A percentile compares a stretch with the other conserved stretches of the same genome.
Conservation (phyloP, 768 basidiomycete genomes). For the Lactarius evosmus region DNA sequence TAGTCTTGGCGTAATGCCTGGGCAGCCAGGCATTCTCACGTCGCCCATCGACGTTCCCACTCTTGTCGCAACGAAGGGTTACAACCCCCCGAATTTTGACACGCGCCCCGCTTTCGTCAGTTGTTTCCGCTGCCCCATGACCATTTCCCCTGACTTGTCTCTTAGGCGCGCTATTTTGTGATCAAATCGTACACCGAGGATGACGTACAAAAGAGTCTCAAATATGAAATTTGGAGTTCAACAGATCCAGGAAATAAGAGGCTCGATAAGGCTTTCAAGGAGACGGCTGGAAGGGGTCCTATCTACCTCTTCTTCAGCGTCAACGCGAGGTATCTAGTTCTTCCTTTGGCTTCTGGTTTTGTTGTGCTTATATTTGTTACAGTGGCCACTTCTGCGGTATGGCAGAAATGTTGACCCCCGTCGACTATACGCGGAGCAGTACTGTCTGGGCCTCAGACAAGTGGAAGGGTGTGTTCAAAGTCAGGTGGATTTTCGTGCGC, state of each 20-base stretch:
- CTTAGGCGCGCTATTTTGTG: conserved; percentile 87
- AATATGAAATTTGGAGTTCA: conserved; percentile 97
- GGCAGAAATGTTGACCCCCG: conserved; percentile 96
- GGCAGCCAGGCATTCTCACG: conserved; percentile 40
- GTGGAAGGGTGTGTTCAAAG: conserved; percentile 99
- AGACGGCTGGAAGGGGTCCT: conserved; percentile 85
- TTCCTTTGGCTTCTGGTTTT: neutral
- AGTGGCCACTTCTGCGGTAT: conserved; percentile 98
- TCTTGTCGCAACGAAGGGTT: conserved; percentile 84
- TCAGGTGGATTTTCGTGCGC: conserved; percentile 95
- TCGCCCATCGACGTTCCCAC: conserved; percentile 83
- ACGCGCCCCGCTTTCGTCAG: conserved; percentile 72
- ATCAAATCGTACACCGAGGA: conserved; percentile 99
- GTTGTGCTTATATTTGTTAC: neutral
- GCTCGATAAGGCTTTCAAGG: conserved; percentile 95
- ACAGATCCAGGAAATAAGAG: conserved; percentile 97
- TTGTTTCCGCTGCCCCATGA: conserved; percentile 24
- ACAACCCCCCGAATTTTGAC: conserved; percentile 86
- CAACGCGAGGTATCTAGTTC: conserved; percentile 66
- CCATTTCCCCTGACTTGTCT: conserved; percentile 20
- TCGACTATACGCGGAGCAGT: conserved; percentile 90
- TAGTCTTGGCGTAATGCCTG: conserved; percentile 43
- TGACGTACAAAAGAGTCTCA: conserved; percentile 97
- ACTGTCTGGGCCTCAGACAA: conserved; percentile 99
- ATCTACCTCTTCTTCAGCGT: conserved; percentile 99